Conservation (phyloP, 2,329 filamentous ascomycete genomes). For the Alternaria panax region DNA sequence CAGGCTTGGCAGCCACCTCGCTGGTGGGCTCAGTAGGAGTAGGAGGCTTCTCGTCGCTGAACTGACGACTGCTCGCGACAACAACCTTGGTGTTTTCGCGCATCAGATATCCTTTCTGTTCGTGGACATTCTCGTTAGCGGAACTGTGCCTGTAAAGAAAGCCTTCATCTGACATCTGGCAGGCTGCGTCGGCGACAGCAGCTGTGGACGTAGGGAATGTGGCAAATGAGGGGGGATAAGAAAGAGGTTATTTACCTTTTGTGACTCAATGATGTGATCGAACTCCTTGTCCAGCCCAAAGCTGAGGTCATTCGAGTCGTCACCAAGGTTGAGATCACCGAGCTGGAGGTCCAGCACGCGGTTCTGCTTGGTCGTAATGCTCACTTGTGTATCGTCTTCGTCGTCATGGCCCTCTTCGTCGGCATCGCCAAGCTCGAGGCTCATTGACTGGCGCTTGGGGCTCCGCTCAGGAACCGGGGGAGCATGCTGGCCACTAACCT, state of each 20-base stretch:
- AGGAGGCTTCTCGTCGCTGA: constrained; percentile 67
- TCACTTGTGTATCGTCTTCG: constrained; percentile 41
- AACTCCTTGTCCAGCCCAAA: constrained; percentile 92
- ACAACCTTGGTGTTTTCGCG: constrained; percentile 98
- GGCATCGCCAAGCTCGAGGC: constrained; percentile 42
- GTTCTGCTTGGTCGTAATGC: constrained; percentile 42
- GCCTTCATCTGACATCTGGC: constrained; percentile 39
- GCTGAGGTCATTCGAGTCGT: constrained; percentile 73
- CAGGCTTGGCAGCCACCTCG: constrained; percentile 65
- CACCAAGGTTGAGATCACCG: constrained; percentile 79
- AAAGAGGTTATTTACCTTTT: constrained; percentile 79
- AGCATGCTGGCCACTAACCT: constrained; percentile 78
- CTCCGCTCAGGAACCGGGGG: constrained; percentile 51
- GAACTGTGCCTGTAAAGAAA: constrained; percentile 41
- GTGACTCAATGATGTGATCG: constrained; percentile 90
- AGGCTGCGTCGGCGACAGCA: constrained; percentile 26
- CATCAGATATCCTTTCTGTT: constrained; percentile 98
- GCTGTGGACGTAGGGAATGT: constrained; percentile 37
- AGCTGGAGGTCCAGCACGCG: constrained; percentile 79
- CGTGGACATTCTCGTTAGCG: constrained; percentile 58
- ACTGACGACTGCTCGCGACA: constrained; percentile 76
- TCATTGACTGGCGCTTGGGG: constrained; percentile 49
- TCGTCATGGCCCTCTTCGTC: constrained; percentile 46
- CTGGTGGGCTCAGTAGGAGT: constrained; percentile 52
- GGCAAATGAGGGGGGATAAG: constrained; percentile 45